Evolutionary conservation across 2,329 filamentous ascomycete genomes (phyloP).

Genomic region (Xylariales sp.): DNA sequence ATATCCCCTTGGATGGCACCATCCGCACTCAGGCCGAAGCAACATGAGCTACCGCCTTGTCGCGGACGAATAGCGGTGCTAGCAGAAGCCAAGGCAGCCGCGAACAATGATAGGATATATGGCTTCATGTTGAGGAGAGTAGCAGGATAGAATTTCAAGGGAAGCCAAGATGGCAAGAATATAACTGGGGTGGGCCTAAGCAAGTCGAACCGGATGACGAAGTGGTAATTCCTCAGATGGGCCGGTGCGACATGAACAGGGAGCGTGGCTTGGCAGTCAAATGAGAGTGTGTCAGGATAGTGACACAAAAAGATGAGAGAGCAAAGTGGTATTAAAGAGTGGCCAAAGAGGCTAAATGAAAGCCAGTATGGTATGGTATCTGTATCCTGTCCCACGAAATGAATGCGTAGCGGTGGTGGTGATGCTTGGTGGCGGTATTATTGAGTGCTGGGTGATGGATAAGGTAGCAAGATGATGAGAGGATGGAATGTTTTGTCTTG

Average conservation of each 20-base stretch:
- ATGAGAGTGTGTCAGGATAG: neutral
- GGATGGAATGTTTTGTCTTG: neutral
- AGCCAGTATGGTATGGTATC: constrained; percentile 5
- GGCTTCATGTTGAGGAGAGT: constrained; percentile 40
- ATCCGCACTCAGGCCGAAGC: constrained; percentile 46
- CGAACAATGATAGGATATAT: constrained; percentile 36
- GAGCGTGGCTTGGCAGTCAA: constrained; percentile 16
- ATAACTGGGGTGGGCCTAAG: constrained; percentile 1
- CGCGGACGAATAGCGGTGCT: constrained; percentile 34
- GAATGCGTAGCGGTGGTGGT: constrained; percentile 14
- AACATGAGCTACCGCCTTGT: constrained; percentile 40
- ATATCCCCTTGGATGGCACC: constrained; percentile 44
- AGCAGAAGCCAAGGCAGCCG: constrained; percentile 29
- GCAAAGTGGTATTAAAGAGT: constrained; percentile 16
- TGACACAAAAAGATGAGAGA: neutral
- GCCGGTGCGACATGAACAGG: constrained; percentile 34
- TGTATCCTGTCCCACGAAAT: constrained; percentile 18
- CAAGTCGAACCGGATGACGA: constrained; percentile 24
- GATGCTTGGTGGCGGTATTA: constrained; percentile 4
- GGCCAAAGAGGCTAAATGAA: constrained; percentile 11
- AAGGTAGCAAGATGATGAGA: neutral
- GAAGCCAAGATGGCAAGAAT: constrained; percentile 27
- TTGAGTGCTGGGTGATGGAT: constrained; percentile 2
- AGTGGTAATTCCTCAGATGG: constrained; percentile 30
- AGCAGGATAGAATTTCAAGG: constrained; percentile 11